Evolutionary conservation across 176 grass and related monocot species (phyloP), one percentile per base, ranked within the genome.

Genomic region (Oryza nivara): DNA sequence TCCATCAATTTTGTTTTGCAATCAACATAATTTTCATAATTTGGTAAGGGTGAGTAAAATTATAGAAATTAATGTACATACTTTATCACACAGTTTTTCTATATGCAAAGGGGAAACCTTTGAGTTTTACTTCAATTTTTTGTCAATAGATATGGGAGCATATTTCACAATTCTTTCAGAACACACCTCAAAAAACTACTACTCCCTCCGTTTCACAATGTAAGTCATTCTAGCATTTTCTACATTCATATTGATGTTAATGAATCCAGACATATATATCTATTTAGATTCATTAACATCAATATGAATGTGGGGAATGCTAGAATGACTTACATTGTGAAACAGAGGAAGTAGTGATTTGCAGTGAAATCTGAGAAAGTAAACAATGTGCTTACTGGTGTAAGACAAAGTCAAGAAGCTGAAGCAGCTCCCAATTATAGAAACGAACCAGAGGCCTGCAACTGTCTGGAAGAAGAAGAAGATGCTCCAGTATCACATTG

Each of bases 321-420:
- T 26, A 26, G 26, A 26, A 26, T 26, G 26, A 26, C 26, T 26
- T 26, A 26, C 26, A 26, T 26, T 26, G 26, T 26, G 26, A 26
- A 26, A 26, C 26, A 1, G 26, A 26, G 26, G 26, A 26, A 26
- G 26, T 26, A 32, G 30, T 32, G 22, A 32, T 74, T 12, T 43
- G 56, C 5, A 25, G 7, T 40, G 65, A 61, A 79, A 46, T 13
- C 9, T 0, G 7, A 32, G 25, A 35, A 14, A 38, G 10, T 74
- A 61, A 14, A 11, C 4, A 63, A 47, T 11, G 14, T 56, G 41
- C 86, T 89, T 49, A 98, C 95, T 85, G 54, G 87, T 92, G 68
- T 98, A 98, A 45, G 82, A 83, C 16, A 98, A 85, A 75, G 91
- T 97, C 87, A 98, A 74, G 74, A 98, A 93, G 63, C 87, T 98